Conservation (phyloP, 2,329 filamentous ascomycete species). For the Fusarium caatingaense region DNA sequence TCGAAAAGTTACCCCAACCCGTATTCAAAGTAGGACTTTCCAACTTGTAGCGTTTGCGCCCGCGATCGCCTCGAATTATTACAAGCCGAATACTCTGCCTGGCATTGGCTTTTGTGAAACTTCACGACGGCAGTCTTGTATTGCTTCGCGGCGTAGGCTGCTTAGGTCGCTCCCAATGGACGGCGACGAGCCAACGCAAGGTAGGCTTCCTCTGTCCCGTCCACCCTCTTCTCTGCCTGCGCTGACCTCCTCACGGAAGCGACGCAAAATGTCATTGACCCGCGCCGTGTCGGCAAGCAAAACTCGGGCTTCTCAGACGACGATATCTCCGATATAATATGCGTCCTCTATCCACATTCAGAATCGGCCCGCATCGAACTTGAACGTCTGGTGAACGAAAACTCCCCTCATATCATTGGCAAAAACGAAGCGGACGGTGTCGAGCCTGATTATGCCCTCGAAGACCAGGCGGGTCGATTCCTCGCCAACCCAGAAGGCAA, state of each 20-base stretch:
- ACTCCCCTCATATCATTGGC: constrained; percentile 62
- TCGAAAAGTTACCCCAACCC: constrained; percentile 20
- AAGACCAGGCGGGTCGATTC: constrained; percentile 63
- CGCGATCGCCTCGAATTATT: constrained; percentile 16
- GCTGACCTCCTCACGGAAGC: constrained; percentile 56
- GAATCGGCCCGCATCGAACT: constrained; percentile 78
- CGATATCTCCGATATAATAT: constrained; percentile 89
- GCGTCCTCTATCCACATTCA: constrained; percentile 85
- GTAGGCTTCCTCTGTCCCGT: constrained; percentile 41
- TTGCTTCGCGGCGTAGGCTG: constrained; percentile 44
- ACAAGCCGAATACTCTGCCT: constrained; percentile 9
- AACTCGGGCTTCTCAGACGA: constrained; percentile 85
- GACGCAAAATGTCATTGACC: constrained; percentile 85
- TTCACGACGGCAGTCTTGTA: constrained; percentile 33
- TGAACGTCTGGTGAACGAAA: constrained; percentile 59
- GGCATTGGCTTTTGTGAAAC: constrained; percentile 17
- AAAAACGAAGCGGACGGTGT: constrained; percentile 62
- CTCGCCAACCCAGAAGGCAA: constrained; percentile 58
- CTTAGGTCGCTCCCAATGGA: constrained; percentile 55
- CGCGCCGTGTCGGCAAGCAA: constrained; percentile 80
- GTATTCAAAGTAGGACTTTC: constrained; percentile 8
- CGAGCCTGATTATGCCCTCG: constrained; percentile 62
- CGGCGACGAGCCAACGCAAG: constrained; percentile 58
- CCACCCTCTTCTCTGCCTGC: constrained; percentile 3
- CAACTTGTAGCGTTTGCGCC: constrained; percentile 27